Percentiles rank a stretch among this genome's conserved stretches.
phyloP scores from a whole-genome alignment of 2,329 filamentous ascomycete species.

The Fusarium proliferatum region DNA sequence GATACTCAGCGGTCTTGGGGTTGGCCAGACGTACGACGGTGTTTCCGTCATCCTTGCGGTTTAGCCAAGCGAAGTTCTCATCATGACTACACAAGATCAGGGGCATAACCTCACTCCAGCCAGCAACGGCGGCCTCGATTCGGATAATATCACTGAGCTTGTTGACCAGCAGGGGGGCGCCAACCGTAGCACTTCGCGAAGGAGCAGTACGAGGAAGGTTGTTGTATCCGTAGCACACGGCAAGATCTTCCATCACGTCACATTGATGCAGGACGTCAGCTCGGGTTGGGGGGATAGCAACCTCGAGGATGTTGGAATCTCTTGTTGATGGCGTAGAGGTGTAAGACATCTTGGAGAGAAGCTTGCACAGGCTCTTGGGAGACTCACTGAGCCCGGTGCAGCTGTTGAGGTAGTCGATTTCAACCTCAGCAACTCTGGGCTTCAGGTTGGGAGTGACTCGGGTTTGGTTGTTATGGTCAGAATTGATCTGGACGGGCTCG shows the following conservation, averaged over 20 bases:
- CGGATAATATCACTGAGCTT: slow-evolving; percentile 94
- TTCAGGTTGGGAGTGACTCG: slow-evolving; percentile 83
- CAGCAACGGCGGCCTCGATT: slow-evolving; percentile 88
- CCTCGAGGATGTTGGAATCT: slow-evolving; percentile 78
- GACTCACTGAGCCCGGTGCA: slow-evolving; percentile 86
- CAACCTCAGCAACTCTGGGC: slow-evolving; percentile 81
- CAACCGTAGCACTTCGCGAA: slow-evolving; percentile 86
- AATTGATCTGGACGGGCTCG: slow-evolving; percentile 92
- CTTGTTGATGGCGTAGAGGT: slow-evolving; percentile 78
- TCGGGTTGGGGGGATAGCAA: slow-evolving; percentile 86
- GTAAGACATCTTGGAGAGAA: slow-evolving; percentile 91
- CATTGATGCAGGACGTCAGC: slow-evolving; percentile 96
- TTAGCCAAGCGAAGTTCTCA: slow-evolving; percentile 97
- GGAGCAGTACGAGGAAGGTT: slow-evolving; percentile 88
- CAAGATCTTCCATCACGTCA: slow-evolving; percentile 98
- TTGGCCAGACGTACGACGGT: slow-evolving; percentile 89
- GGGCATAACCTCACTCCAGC: slow-evolving; percentile 96
- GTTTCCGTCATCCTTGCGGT: slow-evolving; percentile 86
- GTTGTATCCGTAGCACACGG: slow-evolving; percentile 98
- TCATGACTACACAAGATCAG: slow-evolving; percentile 97
- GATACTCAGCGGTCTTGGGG: slow-evolving; percentile 93
- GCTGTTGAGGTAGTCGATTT: slow-evolving; percentile 92
- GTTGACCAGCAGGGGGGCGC: slow-evolving; percentile 89
- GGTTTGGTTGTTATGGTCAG: slow-evolving; percentile 87
- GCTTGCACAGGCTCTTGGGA: slow-evolving; percentile 78